Evolutionary conservation across 2,329 filamentous ascomycete species (phyloP), one percentile per base, ranked within the genome.

Genomic region (Aspergillus quadricinctus): DNA sequence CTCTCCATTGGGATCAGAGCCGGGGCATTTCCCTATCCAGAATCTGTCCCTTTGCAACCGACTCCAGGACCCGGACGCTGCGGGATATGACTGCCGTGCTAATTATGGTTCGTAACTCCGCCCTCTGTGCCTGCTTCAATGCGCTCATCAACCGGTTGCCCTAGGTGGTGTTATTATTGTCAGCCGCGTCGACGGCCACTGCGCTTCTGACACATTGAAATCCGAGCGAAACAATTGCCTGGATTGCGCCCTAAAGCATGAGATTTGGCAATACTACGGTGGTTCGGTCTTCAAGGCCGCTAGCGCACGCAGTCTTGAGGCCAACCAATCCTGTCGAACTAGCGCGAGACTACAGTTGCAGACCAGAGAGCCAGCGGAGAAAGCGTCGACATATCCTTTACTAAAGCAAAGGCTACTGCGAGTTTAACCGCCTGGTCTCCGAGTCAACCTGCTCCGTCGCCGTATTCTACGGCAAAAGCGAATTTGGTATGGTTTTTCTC

Each of bases 201-300:
- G 49, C 19, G 52, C 45, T 49, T 25, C 41, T 11, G 52, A 45
- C 9, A 21, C 49, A 21, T 52, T 57, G 23, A n/a, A 49, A 49
- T 45, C 25, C 9, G 27, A 35, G 11, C 41, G 52, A 2, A 52
- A 19, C 25, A 41, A 23, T 10, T 57, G 55, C n/a, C 14, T 57
- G 29, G 48, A 46, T 45, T 52, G 52, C 17, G 55, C 55, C 17
- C 31, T 57, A 3, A 49, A 35, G 14, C 54, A 49, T 8, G 43
- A 57, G 19, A 54, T 57, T 37, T 57, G 55, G 55, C 51, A 48
- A 25, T 57, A 57, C 52, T 57, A 57, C 25, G 52, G 49, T 9
- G 49, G 40, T 37, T 57, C 52, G 1, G 52, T 57, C 2, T 51
- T 48, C 17, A 37, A 40, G n/a, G 55, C 52, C 19, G 55, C 49